Conservation (phyloP, 2,329 filamentous ascomycete species). For the Fusarium nisikadoi region DNA sequence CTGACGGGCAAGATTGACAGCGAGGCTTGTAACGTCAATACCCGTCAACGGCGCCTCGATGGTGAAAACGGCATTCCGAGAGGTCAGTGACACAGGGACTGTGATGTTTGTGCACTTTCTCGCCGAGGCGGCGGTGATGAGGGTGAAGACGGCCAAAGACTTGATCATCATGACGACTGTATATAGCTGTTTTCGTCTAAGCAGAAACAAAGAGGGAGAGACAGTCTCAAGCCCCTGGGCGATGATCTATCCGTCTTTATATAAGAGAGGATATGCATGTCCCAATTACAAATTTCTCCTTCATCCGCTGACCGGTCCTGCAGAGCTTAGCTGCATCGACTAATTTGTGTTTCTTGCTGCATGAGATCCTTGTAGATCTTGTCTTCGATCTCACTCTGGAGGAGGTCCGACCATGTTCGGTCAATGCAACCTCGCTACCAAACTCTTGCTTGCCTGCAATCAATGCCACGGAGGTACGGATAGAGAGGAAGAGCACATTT, state of each 20-base stretch:
- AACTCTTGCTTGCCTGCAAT: neutral
- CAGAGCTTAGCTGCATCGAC: neutral
- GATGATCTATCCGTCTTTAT: constrained; percentile 23
- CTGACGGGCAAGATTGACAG: constrained; percentile 60
- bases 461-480: neutral
- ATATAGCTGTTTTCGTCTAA: neutral
- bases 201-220: neutral
- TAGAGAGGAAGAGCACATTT: neutral
- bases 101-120: constrained; percentile 60
- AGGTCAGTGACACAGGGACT: constrained; percentile 64
- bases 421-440: neutral
- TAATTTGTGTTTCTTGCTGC: neutral
- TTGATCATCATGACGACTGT: constrained; percentile 36
- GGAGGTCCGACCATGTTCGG: constrained; percentile 15
- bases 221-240: neutral
- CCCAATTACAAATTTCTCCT: constrained; percentile 29
- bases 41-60: constrained; percentile 60
- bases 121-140: constrained; percentile 47
- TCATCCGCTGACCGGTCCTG: constrained; percentile 11
- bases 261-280: constrained; percentile 11
- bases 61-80: constrained; percentile 65
- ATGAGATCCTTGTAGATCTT: neutral
- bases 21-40: constrained; percentile 67
- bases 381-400: neutral
- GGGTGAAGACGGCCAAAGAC: constrained; percentile 35